Evolutionary conservation across 768 basidiomycete genomes (phyloP).

Genomic region (Paxillus rubicundulus): DNA sequence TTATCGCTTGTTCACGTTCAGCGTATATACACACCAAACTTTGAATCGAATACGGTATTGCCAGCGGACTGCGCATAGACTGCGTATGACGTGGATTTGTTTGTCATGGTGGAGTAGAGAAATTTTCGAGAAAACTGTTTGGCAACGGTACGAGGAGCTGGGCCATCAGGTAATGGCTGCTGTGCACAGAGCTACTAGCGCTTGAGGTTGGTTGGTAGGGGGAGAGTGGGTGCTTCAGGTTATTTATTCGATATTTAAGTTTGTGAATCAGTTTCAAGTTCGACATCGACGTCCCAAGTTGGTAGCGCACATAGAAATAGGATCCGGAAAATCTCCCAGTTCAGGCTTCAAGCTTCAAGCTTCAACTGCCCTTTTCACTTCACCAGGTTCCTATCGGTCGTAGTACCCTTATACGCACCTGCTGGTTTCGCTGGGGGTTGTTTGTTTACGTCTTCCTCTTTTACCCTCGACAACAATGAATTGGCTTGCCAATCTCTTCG

Average conservation of each 20-base stretch:
- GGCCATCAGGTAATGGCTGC: no score
- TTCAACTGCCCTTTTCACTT: constrained; percentile 8
- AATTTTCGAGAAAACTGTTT: constrained; percentile 5
- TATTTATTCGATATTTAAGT: no score
- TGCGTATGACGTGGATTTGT: constrained; percentile 6
- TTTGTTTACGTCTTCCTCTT: background rate
- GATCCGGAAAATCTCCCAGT: constrained; percentile 6
- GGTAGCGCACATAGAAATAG: background rate
- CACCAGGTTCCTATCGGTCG: constrained; percentile 10
- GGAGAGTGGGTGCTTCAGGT: no score
- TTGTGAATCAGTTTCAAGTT: no score
- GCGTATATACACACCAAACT: background rate
- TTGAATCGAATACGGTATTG: background rate
- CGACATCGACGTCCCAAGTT: no score
- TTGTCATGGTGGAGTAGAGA: constrained; percentile 14
- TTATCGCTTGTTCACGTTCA: background rate
- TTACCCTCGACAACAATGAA: constrained; percentile 47
- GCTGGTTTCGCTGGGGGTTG: constrained; percentile 2
- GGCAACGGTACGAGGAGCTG: background rate
- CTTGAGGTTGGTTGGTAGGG: no score
- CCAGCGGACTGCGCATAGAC: constrained; percentile 3
- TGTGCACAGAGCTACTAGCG: no score
- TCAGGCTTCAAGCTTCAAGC: no score
- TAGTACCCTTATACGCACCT: background rate
- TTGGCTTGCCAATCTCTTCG: constrained; percentile 71